Base-by-base conservation (phyloP, 1,139 yeast species). In the Taiozyma sp. region DNA sequence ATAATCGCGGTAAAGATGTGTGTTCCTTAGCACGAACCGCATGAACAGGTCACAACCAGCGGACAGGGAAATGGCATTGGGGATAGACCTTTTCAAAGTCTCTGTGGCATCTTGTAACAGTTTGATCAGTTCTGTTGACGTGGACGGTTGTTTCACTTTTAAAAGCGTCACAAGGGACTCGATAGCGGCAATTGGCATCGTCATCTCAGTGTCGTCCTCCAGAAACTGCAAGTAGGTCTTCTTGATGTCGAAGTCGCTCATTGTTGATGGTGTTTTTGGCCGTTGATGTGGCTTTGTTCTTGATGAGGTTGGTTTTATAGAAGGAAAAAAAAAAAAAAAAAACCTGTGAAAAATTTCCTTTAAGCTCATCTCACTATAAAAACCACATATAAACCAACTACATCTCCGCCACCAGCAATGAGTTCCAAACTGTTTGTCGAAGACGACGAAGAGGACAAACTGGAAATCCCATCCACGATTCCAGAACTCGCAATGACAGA, bases 151-250 rank as follows among this genome's bases (percentile, higher is more conserved):
- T 60, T 90, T 86, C 48, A 84, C 81, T 56, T 85, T 77, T 43
- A 95, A 72, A 72, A 93, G 79, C 7, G 95, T 87, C 30, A 93
- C 96, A 49, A 95, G 74, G 23, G 97, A 84, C 70, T 93, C 98
- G 64, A 95, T 95, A 48, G 99, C 99, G 48, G 99, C 99, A 43
- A 95, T 89, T 5, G 99, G 99, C 98, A 92, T 95, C 13, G 99
- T 92, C 84, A 95, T 88, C 51, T 93, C 98, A 27, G 87, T 78
- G 69, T 93, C 97, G 52, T 91, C 96, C 57, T 79, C 81, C 54
- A 93, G 75, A 67, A 89, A 91, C 67, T 80, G 79, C 56, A 88
- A 77, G 66, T 93, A 93, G 0, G 93, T 82, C 59, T 81, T 76
- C 48, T 86, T 90, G 59, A 93, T 90, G 67, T 91, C 96, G 64